A percentile compares a stretch with the other conserved stretches of the same genome.
Evolutionary conservation across 2,329 filamentous ascomycete genomes (phyloP).

Genomic region (Penicillium nordicum): DNA sequence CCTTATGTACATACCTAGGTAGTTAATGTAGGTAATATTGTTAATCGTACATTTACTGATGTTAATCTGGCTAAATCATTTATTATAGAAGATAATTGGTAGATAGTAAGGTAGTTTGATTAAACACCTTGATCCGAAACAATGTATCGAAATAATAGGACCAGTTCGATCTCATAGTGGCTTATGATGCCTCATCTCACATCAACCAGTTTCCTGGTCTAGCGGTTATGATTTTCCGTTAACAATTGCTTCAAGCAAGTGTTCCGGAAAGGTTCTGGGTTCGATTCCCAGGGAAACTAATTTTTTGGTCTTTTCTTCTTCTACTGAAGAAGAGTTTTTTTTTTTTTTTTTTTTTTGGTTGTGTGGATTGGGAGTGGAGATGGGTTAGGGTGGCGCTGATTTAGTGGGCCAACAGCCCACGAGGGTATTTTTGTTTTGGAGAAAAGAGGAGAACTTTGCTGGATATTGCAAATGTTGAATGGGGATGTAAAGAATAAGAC

Average conservation of each 20-base stretch:
- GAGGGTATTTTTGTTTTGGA: background rate
- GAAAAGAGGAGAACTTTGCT: background rate
- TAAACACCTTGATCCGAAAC: background rate
- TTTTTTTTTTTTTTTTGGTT: background rate
- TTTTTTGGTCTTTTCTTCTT: background rate
- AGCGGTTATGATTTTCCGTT: slow-evolving; percentile 15
- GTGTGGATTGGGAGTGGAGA: background rate
- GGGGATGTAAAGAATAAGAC: background rate
- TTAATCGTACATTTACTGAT: background rate
- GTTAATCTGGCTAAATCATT: background rate
- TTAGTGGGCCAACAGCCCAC: background rate
- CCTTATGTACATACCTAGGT: background rate
- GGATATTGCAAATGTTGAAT: background rate
- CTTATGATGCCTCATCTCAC: background rate
- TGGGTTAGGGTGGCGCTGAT: background rate
- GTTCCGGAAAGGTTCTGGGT: slow-evolving; percentile 15
- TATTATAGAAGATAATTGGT: background rate
- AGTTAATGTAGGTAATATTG: background rate
- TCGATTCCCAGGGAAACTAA: slow-evolving; percentile 13
- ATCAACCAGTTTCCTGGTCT: slow-evolving; percentile 11
- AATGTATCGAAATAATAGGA: background rate
- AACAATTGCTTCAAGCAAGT: slow-evolving; percentile 4
- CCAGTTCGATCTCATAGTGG: background rate
- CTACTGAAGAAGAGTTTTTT: too few species aligned
- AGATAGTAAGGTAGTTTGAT: background rate